Conservation (phyloP, 352 stramenopile genomes). For the Phytophthora pinifolia region DNA sequence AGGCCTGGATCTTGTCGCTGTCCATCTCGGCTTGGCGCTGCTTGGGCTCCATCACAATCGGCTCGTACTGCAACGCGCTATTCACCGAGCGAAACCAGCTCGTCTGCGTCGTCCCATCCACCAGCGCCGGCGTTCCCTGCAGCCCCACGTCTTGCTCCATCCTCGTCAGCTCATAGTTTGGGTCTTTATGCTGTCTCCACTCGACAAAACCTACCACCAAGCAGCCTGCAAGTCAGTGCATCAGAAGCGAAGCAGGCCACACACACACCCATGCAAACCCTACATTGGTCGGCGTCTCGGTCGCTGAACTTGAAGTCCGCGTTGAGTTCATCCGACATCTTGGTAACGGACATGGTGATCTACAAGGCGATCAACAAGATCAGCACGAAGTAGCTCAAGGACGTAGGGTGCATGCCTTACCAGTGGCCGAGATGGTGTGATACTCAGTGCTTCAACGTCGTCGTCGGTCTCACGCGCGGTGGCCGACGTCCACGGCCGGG, state of each 20-base stretch:
- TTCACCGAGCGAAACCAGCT: constrained; percentile 86
- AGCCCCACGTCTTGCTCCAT: constrained; percentile 79
- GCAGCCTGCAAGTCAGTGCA: constrained; percentile 1
- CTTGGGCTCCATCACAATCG: constrained; percentile 51
- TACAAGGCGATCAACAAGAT: constrained; percentile 14
- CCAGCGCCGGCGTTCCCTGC: constrained; percentile 68
- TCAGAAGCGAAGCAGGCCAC: background rate
- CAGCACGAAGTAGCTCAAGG: background rate
- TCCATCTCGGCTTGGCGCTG: constrained; percentile 61
- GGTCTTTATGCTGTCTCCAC: constrained; percentile 83
- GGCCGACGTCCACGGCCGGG: constrained; percentile 53
- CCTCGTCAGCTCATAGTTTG: constrained; percentile 77
- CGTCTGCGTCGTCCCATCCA: constrained; percentile 72
- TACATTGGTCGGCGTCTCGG: constrained; percentile 76
- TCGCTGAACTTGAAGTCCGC: constrained; percentile 87
- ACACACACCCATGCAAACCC: constrained; percentile 5
- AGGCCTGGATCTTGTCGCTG: constrained; percentile 63
- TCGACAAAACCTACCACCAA: constrained; percentile 68
- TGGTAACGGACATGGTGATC: constrained; percentile 79
- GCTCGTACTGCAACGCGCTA: constrained; percentile 79
- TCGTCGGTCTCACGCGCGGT: constrained; percentile 60
- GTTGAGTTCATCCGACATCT: constrained; percentile 83
- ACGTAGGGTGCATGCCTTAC: constrained; percentile 5
- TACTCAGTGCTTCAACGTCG: constrained; percentile 60
- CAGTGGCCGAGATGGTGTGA: constrained; percentile 50